Evolutionary conservation across 768 basidiomycete genomes (phyloP).

Genomic region (Amanita fuliginea): DNA sequence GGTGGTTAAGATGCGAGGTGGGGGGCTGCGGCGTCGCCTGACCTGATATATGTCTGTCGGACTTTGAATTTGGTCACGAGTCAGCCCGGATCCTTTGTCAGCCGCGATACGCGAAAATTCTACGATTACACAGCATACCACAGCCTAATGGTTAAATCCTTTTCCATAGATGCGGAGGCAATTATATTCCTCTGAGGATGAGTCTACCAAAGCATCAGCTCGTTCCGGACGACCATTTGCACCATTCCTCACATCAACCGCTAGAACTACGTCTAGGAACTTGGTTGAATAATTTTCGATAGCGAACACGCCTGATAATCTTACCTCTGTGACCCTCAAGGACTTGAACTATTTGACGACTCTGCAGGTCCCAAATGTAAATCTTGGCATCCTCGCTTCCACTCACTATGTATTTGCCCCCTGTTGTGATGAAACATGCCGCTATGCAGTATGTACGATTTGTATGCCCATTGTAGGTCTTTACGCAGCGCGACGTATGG

Average conservation of each 20-base stretch:
- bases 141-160: constrained; percentile 73
- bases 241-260: constrained; percentile 49
- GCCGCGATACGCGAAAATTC: not conserved
- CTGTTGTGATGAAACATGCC: constrained; percentile 50
- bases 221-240: constrained; percentile 2
- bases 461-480: constrained; percentile 82
- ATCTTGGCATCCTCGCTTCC: constrained; percentile 89
- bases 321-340: constrained; percentile 76
- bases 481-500: constrained; percentile 81
- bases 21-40: constrained; percentile 5
- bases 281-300: constrained; percentile 4
- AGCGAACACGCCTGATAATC: constrained; percentile 1
- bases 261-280: constrained; percentile 51
- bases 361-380: constrained; percentile 86
- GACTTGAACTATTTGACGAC: constrained; percentile 60
- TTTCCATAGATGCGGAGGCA: constrained; percentile 85
- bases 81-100: not conserved
- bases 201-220: constrained; percentile 32
- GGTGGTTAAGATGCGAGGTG: constrained; percentile 6
- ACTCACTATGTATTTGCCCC: constrained; percentile 64
- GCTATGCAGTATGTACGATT: constrained; percentile 81
- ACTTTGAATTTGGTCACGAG: constrained; percentile 23
- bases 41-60: constrained; percentile 23
- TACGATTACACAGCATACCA: constrained; percentile 31
- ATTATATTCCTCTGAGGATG: constrained; percentile 69